Percentiles rank a stretch among this genome's conserved stretches.
These are phyloP conservation scores for Colletotrichum navitas DNA, from an alignment of 2,329 filamentous ascomycete genomes.

Conservation along the genomic window DNA sequence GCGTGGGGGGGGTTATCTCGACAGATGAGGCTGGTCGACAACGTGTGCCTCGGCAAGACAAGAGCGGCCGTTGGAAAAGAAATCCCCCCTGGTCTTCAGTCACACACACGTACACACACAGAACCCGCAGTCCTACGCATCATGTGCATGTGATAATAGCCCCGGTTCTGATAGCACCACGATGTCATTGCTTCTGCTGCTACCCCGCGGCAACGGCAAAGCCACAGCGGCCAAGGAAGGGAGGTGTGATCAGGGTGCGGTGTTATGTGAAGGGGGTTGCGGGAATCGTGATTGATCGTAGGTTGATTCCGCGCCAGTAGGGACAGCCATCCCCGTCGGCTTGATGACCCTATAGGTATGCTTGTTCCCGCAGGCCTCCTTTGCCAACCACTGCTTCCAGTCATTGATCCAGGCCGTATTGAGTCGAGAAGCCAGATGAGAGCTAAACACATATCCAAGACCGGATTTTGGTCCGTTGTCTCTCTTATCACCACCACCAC, in stretches of 20 bases:
- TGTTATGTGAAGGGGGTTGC: background rate
- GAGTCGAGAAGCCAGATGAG: background rate
- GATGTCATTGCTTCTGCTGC: background rate
- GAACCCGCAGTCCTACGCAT: background rate
- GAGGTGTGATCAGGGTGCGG: too few species aligned
- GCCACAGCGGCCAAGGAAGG: background rate
- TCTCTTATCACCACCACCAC: background rate
- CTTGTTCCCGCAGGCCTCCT: background rate
- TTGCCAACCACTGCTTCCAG: background rate
- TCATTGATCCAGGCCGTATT: background rate
- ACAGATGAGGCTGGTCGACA: background rate
- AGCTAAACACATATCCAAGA: background rate
- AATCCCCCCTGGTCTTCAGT: too few species aligned
- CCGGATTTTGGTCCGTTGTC: background rate
- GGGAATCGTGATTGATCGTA: background rate
- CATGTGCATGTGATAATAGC: background rate
- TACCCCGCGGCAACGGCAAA: slow-evolving; percentile 1
- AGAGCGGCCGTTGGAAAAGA: too few species aligned
- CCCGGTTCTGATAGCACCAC: background rate
- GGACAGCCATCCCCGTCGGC: slow-evolving; percentile 23
- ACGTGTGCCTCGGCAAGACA: background rate
- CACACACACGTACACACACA: too few species aligned
- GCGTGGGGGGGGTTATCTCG: too few species aligned
- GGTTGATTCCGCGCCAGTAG: slow-evolving; percentile 10
- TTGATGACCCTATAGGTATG: background rate